Conservation (phyloP, 1,284 basidiomycete genomes). For the Pascua sp. region DNA sequence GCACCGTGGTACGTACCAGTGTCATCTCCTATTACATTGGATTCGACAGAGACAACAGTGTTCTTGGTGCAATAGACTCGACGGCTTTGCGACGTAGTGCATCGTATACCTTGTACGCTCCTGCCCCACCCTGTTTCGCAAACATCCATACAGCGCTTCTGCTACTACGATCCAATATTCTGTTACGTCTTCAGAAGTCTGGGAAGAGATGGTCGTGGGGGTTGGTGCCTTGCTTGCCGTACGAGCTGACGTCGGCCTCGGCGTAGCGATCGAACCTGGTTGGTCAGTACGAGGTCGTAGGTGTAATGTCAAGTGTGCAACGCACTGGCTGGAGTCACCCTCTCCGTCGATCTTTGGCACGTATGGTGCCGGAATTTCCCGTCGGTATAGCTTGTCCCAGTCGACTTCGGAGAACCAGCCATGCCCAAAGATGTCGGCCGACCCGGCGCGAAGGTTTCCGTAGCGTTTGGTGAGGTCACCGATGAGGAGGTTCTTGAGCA, state of each 20-base stretch:
- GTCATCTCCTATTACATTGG: too few species aligned
- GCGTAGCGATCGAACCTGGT: constrained; percentile 51
- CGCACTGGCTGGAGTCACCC: constrained; percentile 86
- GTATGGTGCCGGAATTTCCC: constrained; percentile 96
- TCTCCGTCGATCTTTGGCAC: constrained; percentile 79
- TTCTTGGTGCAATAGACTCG: too few species aligned
- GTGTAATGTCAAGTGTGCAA: constrained; percentile 22
- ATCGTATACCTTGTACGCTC: too few species aligned
- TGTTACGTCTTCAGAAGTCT: constrained; percentile 33
- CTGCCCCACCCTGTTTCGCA: too few species aligned
- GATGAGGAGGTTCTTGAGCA: constrained; percentile 87
- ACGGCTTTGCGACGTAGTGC: too few species aligned
- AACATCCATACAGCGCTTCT: not conserved
- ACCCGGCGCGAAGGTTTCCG: constrained; percentile 89
- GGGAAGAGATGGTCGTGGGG: constrained; percentile 50
- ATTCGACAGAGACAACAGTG: too few species aligned
- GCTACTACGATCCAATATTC: not conserved
- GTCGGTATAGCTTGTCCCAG: constrained; percentile 76
- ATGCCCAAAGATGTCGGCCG: constrained; percentile 90
- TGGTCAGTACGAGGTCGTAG: not conserved
- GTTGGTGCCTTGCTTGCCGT: constrained; percentile 48
- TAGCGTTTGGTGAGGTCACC: constrained; percentile 85
- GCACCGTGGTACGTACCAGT: too few species aligned
- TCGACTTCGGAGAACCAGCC: constrained; percentile 97
- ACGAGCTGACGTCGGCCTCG: constrained; percentile 50